These are phyloP conservation scores for Stellera chamaejasme DNA, from an alignment of 345 rosid species.

Conservation along the genomic window DNA sequence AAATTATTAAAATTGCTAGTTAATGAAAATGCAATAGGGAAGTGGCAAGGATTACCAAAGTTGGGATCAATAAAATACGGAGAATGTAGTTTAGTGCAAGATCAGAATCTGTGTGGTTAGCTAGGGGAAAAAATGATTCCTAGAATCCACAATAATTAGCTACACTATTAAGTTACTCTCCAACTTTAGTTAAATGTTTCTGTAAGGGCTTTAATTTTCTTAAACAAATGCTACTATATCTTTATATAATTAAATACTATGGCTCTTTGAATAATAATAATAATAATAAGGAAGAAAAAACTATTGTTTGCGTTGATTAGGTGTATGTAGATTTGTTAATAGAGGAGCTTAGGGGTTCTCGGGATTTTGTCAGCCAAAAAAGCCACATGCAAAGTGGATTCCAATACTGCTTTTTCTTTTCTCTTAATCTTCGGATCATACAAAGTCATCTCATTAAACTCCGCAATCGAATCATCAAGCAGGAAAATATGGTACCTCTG, in stretches of 20 bases:
- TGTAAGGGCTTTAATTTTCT: not conserved
- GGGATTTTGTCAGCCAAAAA: constrained; percentile 10
- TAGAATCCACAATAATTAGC: constrained; percentile 28
- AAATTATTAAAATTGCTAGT: no score
- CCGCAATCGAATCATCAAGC: no score
- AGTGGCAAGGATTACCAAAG: not conserved
- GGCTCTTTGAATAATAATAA: no score
- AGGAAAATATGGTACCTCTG: no score
- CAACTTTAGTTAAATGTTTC: not conserved
- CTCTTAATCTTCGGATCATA: no score
- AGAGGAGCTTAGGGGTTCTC: constrained; percentile 15
- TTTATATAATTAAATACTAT: not conserved
- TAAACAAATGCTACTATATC: not conserved
- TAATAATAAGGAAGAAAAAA: no score
- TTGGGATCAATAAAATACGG: constrained; percentile 11
- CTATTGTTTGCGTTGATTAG: no score
- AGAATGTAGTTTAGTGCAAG: not conserved
- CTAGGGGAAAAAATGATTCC: constrained; percentile 29
- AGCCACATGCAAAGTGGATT: not conserved
- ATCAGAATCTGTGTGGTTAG: constrained; percentile 15
- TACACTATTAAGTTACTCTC: constrained; percentile 7
- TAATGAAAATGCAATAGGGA: no score
- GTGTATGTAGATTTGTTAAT: not conserved
- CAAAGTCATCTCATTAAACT: no score
- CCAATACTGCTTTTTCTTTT: no score